Conservation (phyloP, 805 yeast species). For the Blastobotrys attinorum region DNA sequence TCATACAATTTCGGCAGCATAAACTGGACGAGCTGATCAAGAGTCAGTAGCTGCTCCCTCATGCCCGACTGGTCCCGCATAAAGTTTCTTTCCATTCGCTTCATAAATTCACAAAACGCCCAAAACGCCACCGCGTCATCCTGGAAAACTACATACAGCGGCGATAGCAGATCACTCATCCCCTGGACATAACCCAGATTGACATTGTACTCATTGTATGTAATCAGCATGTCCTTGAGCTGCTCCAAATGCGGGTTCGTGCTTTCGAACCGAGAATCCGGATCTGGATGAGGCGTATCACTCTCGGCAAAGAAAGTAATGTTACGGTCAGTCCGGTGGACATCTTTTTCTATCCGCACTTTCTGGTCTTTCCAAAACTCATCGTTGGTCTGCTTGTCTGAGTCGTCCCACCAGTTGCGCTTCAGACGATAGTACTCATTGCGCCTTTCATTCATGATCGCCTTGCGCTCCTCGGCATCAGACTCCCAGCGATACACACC, state of each 20-base stretch:
- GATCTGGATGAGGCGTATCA: slow-evolving; percentile 33
- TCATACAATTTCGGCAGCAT: slow-evolving; percentile 79
- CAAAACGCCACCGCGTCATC: slow-evolving; percentile 82
- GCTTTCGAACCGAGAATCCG: slow-evolving; percentile 47
- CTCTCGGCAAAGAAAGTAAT: slow-evolving; percentile 54
- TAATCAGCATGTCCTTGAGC: slow-evolving; percentile 69
- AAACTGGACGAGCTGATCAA: slow-evolving; percentile 80
- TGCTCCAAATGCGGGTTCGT: slow-evolving; percentile 72
- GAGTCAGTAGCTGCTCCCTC: slow-evolving; percentile 74
- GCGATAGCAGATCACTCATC: slow-evolving; percentile 89
- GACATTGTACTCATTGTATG: slow-evolving; percentile 76
- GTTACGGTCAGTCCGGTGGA: slow-evolving; percentile 82
- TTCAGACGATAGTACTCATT: slow-evolving; percentile 52
- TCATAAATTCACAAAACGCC: slow-evolving; percentile 85
- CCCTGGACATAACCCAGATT: slow-evolving; percentile 96
- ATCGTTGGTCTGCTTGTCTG: slow-evolving; percentile 47
- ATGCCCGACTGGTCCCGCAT: slow-evolving; percentile 89
- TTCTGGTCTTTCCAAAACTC: slow-evolving; percentile 87
- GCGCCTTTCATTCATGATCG: slow-evolving; percentile 46
- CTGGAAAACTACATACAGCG: slow-evolving; percentile 52
- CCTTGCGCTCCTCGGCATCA: slow-evolving; percentile 56
- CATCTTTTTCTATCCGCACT: slow-evolving; percentile 85
- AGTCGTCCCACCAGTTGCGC: slow-evolving; percentile 64
- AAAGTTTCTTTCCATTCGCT: slow-evolving; percentile 90
- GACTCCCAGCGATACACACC: slow-evolving; percentile 89